A percentile compares a stretch with the other conserved stretches of the same genome.
These are phyloP conservation scores for Pyrenochaeta sp. DNA, from an alignment of 2,329 filamentous ascomycete species.

Conservation along the genomic window DNA sequence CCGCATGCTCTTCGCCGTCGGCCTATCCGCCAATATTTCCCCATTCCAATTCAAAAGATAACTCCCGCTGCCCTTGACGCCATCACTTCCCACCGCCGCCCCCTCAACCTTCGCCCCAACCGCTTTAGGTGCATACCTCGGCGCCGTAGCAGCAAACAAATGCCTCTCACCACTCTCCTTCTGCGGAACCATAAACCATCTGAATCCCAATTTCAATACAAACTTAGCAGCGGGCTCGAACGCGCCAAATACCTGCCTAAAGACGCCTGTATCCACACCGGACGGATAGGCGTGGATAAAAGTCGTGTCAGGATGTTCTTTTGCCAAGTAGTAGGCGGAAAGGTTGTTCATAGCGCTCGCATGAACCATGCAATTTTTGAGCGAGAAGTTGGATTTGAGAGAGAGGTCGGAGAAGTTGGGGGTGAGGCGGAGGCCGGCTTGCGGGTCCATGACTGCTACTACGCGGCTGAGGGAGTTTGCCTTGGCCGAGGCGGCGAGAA, in stretches of 20 bases:
- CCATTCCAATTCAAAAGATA: conserved; percentile 39
- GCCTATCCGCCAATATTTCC: conserved; percentile 27
- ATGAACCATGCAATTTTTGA: conserved; percentile 35
- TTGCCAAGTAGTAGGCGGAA: conserved; percentile 31
- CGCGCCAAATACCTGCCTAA: conserved; percentile 17
- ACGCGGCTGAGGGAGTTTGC: conserved; percentile 36
- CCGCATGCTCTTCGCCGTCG: conserved; percentile 26
- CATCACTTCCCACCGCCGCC: conserved; percentile 32
- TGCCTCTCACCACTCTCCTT: conserved; percentile 46
- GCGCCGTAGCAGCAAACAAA: conserved; percentile 41
- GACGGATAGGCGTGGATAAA: conserved; percentile 43
- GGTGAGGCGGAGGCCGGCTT: conserved; percentile 17
- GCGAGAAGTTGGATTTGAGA: conserved; percentile 35
- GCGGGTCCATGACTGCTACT: conserved; percentile 40
- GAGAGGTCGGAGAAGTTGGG: conserved; percentile 37
- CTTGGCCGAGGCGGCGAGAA: conserved; percentile 38
- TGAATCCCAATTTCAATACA: conserved; percentile 12
- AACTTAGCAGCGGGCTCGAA: conserved; percentile 12
- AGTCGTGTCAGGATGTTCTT: conserved; percentile 24
- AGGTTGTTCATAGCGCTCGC: conserved; percentile 39
- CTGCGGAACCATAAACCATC: conserved; percentile 28
- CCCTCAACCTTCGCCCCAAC: conserved; percentile 12
- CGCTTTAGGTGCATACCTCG: conserved; percentile 28
- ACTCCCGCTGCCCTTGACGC: conserved; percentile 33
- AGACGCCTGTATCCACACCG: conserved; percentile 31